Evolutionary conservation across 2,329 filamentous ascomycete species (phyloP).

Genomic region (Macrophomina tecta): DNA sequence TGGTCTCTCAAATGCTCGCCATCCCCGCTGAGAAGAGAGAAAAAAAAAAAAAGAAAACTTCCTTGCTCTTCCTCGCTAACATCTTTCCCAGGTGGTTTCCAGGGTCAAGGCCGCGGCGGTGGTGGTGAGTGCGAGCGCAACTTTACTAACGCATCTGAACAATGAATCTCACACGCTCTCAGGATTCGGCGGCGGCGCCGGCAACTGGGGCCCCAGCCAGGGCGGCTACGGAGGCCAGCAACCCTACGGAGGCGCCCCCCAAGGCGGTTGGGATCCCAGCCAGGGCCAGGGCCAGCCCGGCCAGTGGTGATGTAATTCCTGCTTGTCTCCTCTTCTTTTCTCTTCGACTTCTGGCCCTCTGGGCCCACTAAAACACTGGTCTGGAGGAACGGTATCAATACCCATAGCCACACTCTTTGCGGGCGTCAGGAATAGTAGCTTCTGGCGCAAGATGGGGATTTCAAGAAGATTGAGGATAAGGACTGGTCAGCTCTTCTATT

Average conservation of each 20-base stretch:
- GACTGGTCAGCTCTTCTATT: conserved; percentile 23
- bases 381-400: conserved; percentile 24
- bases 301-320: conserved; percentile 18
- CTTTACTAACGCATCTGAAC: neutral
- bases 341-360: conserved; percentile 13
- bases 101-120: conserved; percentile 32
- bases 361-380: conserved; percentile 18
- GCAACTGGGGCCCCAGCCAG: conserved; percentile 37
- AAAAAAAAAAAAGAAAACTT: neutral
- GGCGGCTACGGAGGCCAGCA: conserved; percentile 41
- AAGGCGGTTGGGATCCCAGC: conserved; percentile 31
- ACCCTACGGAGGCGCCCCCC: conserved; percentile 40
- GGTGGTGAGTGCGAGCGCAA: conserved; percentile 31
- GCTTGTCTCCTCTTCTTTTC: conserved; percentile 16
- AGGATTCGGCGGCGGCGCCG: conserved; percentile 32
- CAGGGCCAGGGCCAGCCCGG: conserved; percentile 37
- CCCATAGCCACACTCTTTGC: conserved; percentile 28
- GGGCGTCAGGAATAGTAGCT: conserved; percentile 17
- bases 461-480: conserved; percentile 25
- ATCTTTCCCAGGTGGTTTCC: conserved; percentile 29
- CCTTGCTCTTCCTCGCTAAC: conserved; percentile 34
- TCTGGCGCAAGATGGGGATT: conserved; percentile 23
- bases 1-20: neutral
- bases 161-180: conserved; percentile 7
- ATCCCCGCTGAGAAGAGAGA: neutral